Percentiles rank a stretch among this genome's conserved stretches.
These are phyloP conservation scores for Tylopilus sp. DNA, from an alignment of 1,284 basidiomycete genomes.

Conservation along the genomic window DNA sequence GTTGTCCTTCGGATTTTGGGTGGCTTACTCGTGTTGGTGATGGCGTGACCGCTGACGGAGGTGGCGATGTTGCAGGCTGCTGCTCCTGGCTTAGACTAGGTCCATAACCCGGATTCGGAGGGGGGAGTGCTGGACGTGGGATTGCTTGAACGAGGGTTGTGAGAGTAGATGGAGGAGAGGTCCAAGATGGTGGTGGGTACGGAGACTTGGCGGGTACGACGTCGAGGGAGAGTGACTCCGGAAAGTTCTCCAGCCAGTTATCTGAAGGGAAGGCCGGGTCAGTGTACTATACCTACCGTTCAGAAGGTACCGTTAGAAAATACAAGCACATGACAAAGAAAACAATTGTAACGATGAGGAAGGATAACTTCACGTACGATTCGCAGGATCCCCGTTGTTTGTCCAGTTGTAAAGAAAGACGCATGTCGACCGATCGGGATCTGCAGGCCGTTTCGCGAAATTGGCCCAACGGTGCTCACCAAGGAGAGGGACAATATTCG, in stretches of 20 bases:
- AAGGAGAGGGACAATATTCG: slow-evolving; percentile 28
- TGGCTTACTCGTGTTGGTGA: background rate
- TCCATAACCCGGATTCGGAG: background rate
- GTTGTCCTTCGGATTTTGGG: background rate
- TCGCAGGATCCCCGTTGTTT: slow-evolving; percentile 30
- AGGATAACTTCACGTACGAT: slow-evolving; percentile 21
- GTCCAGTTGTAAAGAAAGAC: slow-evolving; percentile 32
- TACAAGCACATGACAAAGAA: background rate
- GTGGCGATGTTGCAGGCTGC: background rate
- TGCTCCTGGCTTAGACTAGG: background rate
- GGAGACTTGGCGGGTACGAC: slow-evolving; percentile 22
- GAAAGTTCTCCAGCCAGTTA: slow-evolving; percentile 25
- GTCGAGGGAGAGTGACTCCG: slow-evolving; percentile 3
- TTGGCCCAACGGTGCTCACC: slow-evolving; percentile 26
- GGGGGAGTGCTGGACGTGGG: slow-evolving; percentile 12
- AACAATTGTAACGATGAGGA: background rate
- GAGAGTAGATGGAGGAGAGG: slow-evolving; percentile 16
- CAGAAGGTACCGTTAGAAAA: background rate
- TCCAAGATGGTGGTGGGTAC: slow-evolving; percentile 30
- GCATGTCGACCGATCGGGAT: slow-evolving; percentile 16
- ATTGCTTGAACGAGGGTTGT: slow-evolving; percentile 24
- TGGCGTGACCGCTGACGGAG: background rate
- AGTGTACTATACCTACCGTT: background rate
- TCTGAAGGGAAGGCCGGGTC: slow-evolving; percentile 14
- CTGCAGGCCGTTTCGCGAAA: slow-evolving; percentile 8